Evolutionary conservation across 1,284 basidiomycete genomes (phyloP), one percentile per base, ranked within the genome.

Genomic region (Apiotrichum mycotoxinovorans): DNA sequence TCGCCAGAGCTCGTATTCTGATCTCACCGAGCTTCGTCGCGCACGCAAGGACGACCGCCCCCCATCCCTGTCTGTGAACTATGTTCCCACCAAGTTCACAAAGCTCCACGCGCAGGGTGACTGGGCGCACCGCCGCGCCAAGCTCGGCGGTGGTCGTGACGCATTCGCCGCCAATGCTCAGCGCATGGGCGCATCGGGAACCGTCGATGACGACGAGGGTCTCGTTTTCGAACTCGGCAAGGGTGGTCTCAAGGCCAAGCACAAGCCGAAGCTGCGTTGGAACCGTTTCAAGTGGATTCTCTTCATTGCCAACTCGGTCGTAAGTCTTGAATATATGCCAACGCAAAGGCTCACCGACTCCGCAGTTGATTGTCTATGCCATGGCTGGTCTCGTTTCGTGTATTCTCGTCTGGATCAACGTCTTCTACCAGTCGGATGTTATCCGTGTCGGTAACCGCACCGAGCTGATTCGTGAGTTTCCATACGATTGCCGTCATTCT

Each of bases 211-310:
- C 63, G 84, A 85, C 54, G 83, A 85, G 55, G 82, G 81, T 10
- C 72, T 82, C 27, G 74, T 74, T n/a, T 72, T 75, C 41, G 70
- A 72, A 52, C 54, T 73, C 45, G 73, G 74, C 34, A 76, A 78
- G 49, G 76, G 70, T 30, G 73, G 69, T 5, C 59, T 73, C 67
- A 74, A 67, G 75, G 74, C 74, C 35, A 66, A 75, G 61, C 70
- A 78, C 54, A 79, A 78, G 62, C 75, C 77, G 44, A 81, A 79
- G 60, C 73, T 84, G 64, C 77, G 81, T 33, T 87, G 86, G 86
- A 87, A 83, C 66, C 79, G 77, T 63, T 87, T 87, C 79, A 87
- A 87, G 70, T 87, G 85, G 85, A 75, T 78, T 12, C 69, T 87
- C 43, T 84, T 87, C 65, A 40, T 79, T 33, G 77, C 83, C 37